Evolutionary conservation across 75 land plant species (phyloP), one percentile per base, ranked within the genome.

Genomic region (Cupressus sempervirens): DNA sequence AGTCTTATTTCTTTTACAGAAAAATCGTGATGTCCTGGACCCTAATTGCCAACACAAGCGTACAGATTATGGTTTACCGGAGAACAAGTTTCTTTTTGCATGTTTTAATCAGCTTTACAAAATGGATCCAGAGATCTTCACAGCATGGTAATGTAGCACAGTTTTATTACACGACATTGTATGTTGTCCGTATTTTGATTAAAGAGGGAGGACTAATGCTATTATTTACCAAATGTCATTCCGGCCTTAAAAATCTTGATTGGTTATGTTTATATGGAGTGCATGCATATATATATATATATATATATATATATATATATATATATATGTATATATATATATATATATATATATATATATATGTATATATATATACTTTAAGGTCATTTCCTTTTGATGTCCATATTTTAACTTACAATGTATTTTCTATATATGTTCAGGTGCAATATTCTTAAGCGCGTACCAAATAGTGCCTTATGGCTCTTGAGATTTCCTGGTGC

Each of bases 91-190:
- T 77, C 76, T 98, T 13, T 98, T 98, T 92, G 99, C 97, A 15
- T 98, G 99, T 88, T 98, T 98, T 88, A 98, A 96, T 87, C 99
- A 98, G 86, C 87, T 98, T 12, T 98, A 98, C 91, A 98, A 98
- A 88, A 98, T 98, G 97, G 99, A 98, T 89, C 97, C 99, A 50
- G 99, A 93, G 29, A 93, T 98, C n/a, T 95, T 98, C 62, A 88
- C 83, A 40, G 90, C 98, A n/a, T 98, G 99, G 99, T 96, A 92
- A 84, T 36, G 15, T 58, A 7, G 45, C 48, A 8, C 53, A 32
- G 43, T 65, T 41, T 10, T 40, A 3, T 45, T 18, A 45, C 77
- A 54, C 45, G 20, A 40, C 6, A 43, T 62, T 23, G 7, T 32
- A 26, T 85, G 34, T 3, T 82, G 32, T 32, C 10, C 48, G n/a